Conservation (phyloP, 768 basidiomycete species). For the Rhizopogon rudus region DNA sequence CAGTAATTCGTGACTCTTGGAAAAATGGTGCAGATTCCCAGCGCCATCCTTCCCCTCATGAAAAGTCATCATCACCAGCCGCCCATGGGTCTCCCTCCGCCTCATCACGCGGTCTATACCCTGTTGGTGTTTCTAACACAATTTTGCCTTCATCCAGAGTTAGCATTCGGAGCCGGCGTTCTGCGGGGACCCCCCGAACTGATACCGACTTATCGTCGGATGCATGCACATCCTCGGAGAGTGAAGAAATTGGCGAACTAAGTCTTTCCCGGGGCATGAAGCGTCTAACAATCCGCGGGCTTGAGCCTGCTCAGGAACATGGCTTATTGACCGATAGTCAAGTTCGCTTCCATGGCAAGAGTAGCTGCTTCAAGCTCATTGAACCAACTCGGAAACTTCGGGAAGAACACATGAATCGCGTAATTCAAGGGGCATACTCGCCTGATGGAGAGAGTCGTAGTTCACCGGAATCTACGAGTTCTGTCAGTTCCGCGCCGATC, state of each 20-base stretch:
- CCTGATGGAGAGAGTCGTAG: slow-evolving; percentile 10
- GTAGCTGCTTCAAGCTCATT: slow-evolving; percentile 51
- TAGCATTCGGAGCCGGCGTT: slow-evolving; percentile 8
- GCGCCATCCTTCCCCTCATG: slow-evolving; percentile 9
- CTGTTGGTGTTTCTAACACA: slow-evolving; percentile 6
- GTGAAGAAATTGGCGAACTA: slow-evolving; percentile 33
- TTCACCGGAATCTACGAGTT: slow-evolving; percentile 15
- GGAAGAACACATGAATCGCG: slow-evolving; percentile 42
- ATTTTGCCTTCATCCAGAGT: slow-evolving; percentile 4
- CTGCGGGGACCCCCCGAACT: slow-evolving; percentile 18
- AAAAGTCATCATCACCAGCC: slow-evolving; percentile 19
- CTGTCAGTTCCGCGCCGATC: slow-evolving; percentile 14
- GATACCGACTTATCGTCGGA: slow-evolving; percentile 25
- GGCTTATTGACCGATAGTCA: slow-evolving; percentile 31
- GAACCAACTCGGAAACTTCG: slow-evolving; percentile 49
- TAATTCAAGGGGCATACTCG: slow-evolving; percentile 6
- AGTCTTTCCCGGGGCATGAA: slow-evolving; percentile 35
- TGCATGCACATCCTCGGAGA: slow-evolving; percentile 26
- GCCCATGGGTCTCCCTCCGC: slow-evolving; percentile 10
- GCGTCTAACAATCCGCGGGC: slow-evolving; percentile 30
- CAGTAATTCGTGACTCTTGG: slow-evolving; percentile 63
- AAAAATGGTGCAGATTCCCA: slow-evolving; percentile 27
- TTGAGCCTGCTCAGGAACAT: slow-evolving; percentile 32
- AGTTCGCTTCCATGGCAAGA: slow-evolving; percentile 58
- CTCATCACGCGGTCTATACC: slow-evolving; percentile 4